Evolutionary conservation across 129 eudicot species (phyloP).

Genomic region (Saposhnikovia divaricata): DNA sequence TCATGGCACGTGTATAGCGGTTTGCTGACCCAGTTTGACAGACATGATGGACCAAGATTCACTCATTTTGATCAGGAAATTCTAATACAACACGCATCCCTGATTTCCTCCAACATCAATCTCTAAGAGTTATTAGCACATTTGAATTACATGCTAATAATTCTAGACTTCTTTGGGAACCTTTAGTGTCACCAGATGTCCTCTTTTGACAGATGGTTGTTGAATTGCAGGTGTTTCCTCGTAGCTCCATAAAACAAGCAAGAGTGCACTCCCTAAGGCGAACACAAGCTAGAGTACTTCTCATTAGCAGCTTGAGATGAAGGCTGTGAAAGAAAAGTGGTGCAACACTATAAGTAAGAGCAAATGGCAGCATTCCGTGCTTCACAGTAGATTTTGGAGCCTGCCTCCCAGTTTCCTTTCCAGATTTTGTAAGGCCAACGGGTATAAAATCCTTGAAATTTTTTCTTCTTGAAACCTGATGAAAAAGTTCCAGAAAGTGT

Average conservation of each 20-base stretch:
- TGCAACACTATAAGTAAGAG: constrained; percentile 63
- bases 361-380: constrained; percentile 29
- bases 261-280: constrained; percentile 24
- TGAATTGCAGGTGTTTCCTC: no score
- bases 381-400: constrained; percentile 19
- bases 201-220: not conserved
- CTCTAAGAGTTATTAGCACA: constrained; percentile 56
- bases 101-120: constrained; percentile 73
- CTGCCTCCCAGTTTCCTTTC: constrained; percentile 17
- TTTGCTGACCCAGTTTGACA: no score
- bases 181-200: constrained; percentile 13
- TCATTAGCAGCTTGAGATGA: constrained; percentile 73
- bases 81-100: constrained; percentile 68
- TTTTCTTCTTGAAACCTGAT: no score
- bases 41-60: no score
- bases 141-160: constrained; percentile 66
- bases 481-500: not conserved
- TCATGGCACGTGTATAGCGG: no score
- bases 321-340: constrained; percentile 60
- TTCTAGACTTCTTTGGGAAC: constrained; percentile 44
- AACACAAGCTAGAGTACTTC: constrained; percentile 35
- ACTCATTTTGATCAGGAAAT: constrained; percentile 40
- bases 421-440: constrained; percentile 21
- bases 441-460: constrained; percentile 2
- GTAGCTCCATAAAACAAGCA: no score